These are phyloP conservation scores for Eucalyptus dawsonii DNA, from an alignment of 345 rosid species.

Conservation along the genomic window DNA sequence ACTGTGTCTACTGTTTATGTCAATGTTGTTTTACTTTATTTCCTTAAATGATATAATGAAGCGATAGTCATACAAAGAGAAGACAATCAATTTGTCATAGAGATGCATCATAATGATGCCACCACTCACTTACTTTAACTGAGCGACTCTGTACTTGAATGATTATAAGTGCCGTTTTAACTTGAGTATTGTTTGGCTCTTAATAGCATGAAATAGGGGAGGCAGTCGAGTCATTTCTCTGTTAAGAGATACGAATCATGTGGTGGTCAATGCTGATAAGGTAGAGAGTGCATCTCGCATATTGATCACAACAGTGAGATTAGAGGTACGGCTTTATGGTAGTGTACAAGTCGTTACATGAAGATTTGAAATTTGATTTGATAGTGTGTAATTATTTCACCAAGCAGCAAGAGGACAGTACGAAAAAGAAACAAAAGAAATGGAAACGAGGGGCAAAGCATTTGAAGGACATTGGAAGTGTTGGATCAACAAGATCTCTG, in stretches of 20 bases:
- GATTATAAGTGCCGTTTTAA: not conserved
- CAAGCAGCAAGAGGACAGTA: not conserved
- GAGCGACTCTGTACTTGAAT: not conserved
- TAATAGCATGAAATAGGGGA: not conserved
- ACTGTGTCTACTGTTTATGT: too few relatives aligned
- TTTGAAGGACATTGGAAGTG: not conserved
- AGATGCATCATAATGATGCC: not conserved
- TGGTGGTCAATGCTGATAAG: too few relatives aligned
- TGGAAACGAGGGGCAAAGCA: not conserved
- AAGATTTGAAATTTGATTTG: not conserved
- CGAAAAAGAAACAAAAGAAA: not conserved
- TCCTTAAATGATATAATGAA: not conserved
- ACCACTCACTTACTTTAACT: not conserved
- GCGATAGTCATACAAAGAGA: not conserved
- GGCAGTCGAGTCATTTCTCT: not conserved
- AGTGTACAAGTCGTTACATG: fast-evolving
- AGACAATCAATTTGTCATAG: not conserved
- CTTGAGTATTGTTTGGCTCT: not conserved
- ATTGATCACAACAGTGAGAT: not conserved
- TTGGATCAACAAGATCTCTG: not conserved
- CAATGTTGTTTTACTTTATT: too few relatives aligned
- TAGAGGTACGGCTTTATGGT: not conserved
- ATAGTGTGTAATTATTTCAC: not conserved
- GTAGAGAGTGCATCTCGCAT: not conserved
- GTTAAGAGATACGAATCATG: too few relatives aligned